Base-by-base conservation (phyloP, 352 stramenopile species). In the Pythium rhizo-oryzae region DNA sequence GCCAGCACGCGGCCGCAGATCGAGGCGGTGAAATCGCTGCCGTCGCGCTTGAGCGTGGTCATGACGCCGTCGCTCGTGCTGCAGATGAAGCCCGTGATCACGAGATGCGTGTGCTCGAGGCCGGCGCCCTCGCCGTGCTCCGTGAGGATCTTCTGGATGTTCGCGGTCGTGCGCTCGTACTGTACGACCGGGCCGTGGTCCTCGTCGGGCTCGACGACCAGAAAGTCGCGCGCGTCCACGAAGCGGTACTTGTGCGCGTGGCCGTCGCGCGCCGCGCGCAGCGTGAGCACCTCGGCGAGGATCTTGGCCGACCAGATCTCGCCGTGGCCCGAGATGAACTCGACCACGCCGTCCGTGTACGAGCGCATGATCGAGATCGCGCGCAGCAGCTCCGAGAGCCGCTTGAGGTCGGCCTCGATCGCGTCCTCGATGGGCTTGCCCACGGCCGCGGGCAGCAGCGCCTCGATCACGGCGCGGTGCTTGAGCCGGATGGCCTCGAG, bases 41-140 rank as follows among this genome's bases (percentile, higher is more conserved):
- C 96, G 79, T 98, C 94, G 56, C 97, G 85, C 82, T 98, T 97
- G 25, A 99, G 88, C 47, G 97, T 99, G 7, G 92, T 98, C 67
- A 98, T 92, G n/a, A 99, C 93, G 41, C 97, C 97, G 33, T 98
- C 85, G 11, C 78, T 87, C 33, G 97, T 98, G 72, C 89, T 96
- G 58, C 96, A 98, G 64, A 99, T 98, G 76, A 98, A 99, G 23
- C 97, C 97, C 18, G 97, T 99, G 72, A 99, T 90, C 8, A 99
- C 93, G 28, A 99, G 59, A 62, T 95, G 82, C 65, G 85, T 94
- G 37, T 77, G 63, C 53, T 76, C 74, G 8, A 35, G n/a, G 16
- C 46, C 46, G 46, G 59, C 56, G 73, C 67, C 80, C 28, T 52
- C 74, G 54, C 71, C 69, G 75, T 58, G 78, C 19, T 62, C 81